These are phyloP conservation scores for Suillus spraguei DNA, from an alignment of 768 basidiomycete genomes.

Conservation along the genomic window DNA sequence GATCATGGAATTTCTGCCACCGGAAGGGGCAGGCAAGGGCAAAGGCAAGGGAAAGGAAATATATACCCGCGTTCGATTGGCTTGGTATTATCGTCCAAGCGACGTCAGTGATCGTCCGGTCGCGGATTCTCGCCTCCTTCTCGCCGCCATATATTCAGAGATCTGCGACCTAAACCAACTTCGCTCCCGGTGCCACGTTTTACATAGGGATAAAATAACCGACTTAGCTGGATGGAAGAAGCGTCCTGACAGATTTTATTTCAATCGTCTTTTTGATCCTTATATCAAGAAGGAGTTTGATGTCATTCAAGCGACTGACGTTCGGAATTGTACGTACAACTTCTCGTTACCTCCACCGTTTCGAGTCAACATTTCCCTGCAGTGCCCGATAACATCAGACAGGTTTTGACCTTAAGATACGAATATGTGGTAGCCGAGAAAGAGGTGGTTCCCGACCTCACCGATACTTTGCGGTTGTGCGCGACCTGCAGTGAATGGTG, in stretches of 20 bases:
- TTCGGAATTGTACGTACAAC: constrained; percentile 78
- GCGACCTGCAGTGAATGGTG: constrained; percentile 89
- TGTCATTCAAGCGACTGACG: constrained; percentile 82
- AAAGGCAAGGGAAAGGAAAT: constrained; percentile 66
- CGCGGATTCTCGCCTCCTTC: constrained; percentile 87
- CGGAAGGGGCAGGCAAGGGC: constrained; percentile 69
- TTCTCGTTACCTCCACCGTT: constrained; percentile 23
- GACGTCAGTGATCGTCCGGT: constrained; percentile 94
- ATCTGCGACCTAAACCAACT: constrained; percentile 94
- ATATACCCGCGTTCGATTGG: constrained; percentile 84
- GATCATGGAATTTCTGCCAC: constrained; percentile 94
- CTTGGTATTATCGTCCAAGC: constrained; percentile 96
- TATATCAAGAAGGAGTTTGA: constrained; percentile 99
- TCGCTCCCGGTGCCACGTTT: constrained; percentile 90
- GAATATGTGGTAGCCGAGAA: constrained; percentile 96
- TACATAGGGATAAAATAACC: constrained; percentile 93
- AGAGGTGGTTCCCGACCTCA: constrained; percentile 88
- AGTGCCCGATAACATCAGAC: constrained; percentile 85
- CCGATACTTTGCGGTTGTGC: constrained; percentile 83
- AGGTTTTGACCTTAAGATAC: constrained; percentile 78
- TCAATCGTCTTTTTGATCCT: constrained; percentile 92
- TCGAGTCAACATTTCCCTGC: constrained; percentile 20
- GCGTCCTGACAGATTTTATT: constrained; percentile 94
- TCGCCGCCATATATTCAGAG: constrained; percentile 96
- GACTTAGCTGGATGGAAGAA: constrained; percentile 95